Evolutionary conservation across 1,284 basidiomycete species (phyloP).

Genomic region (Marasmius oreades): DNA sequence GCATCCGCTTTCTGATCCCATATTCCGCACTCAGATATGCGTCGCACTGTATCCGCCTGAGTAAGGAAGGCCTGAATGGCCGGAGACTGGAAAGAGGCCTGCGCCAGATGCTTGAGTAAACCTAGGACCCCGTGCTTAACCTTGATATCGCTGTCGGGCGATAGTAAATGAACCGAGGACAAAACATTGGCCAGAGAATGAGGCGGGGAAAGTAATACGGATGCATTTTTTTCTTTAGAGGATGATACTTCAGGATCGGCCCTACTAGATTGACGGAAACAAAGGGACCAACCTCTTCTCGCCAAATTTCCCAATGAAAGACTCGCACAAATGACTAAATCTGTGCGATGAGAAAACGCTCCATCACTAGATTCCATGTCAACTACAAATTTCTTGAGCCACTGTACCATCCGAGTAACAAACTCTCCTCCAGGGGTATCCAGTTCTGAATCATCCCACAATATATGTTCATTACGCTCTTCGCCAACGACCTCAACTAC

Average conservation of each 20-base stretch:
- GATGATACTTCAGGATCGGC: slow-evolving; percentile 4
- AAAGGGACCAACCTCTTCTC: slow-evolving; percentile 56
- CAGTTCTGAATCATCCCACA: slow-evolving; percentile 65
- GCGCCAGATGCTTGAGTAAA: slow-evolving; percentile 81
- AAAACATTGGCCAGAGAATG: slow-evolving; percentile 48
- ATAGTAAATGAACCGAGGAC: slow-evolving; percentile 49
- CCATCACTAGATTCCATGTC: slow-evolving; percentile 26
- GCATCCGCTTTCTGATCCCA: slow-evolving; percentile 70
- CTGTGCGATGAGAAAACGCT: slow-evolving; percentile 49
- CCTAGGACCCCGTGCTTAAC: slow-evolving; percentile 84
- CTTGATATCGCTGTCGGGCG: slow-evolving; percentile 62
- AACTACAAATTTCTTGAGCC: slow-evolving; percentile 61
- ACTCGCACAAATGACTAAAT: slow-evolving; percentile 79
- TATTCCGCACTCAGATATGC: slow-evolving; percentile 62
- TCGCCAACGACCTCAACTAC: slow-evolving; percentile 85
- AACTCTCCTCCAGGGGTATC: slow-evolving; percentile 64
- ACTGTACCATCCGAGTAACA: slow-evolving; percentile 69
- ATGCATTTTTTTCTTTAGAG: slow-evolving; percentile 58
- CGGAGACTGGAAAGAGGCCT: slow-evolving; percentile 60
- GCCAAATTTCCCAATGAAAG: slow-evolving; percentile 82
- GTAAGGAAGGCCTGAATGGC: slow-evolving; percentile 59
- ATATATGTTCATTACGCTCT: slow-evolving; percentile 70
- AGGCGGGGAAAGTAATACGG: slow-evolving; percentile 54
- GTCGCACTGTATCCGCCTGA: slow-evolving; percentile 60
- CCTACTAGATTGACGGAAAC: not conserved